Evolutionary conservation across 73 alveolate genomes (phyloP), one percentile per base, ranked within the genome.

Genomic region (Paraurostyla sp.): DNA sequence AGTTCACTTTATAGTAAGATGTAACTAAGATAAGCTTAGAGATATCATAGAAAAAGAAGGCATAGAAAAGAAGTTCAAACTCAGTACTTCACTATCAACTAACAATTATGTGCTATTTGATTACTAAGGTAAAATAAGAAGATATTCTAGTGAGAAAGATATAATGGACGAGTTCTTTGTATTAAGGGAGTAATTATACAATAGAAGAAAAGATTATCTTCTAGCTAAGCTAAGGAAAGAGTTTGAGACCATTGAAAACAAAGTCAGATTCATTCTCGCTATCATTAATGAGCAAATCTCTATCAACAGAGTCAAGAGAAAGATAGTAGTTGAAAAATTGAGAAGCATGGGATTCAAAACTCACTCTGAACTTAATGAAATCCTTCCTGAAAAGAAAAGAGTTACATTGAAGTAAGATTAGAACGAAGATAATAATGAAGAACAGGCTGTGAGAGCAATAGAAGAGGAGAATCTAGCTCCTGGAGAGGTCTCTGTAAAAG

Each of bases 101-200:
- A 65, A 96, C 20, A 98, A 98, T 90, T 93, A 95, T 93, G 99
- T 98, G 23, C 96, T 96, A 58, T 98, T 98, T 91, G 96, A 96
- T 92, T 83, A 92, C 27, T 80, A 96, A 38, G 96, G 97, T 76
- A 95, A 90, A 80, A 94, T 98, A 6, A 90, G 90, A 56, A 97
- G 92, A 87, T 98, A 94, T 92, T 92, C 90, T 27, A 88, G 83
- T 41, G 96, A 92, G 23, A 86, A 94, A 40, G 98, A 98, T 59
- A 98, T 98, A 38, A 63, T 98, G 62, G 97, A 96, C 45, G 99
- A 97, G 83, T 97, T 96, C 88, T 98, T 91, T 90, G 95, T 71
- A 2, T 96, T 97, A 20, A 91, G 99, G 63, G 91, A 88, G 65
- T 93, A 94, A 22, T 88, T 92, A 59, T 98, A 98, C 88, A 92